phyloP scores from a whole-genome alignment of 2,329 filamentous ascomycete species.

The Phyllosticta paracitricarpa region DNA sequence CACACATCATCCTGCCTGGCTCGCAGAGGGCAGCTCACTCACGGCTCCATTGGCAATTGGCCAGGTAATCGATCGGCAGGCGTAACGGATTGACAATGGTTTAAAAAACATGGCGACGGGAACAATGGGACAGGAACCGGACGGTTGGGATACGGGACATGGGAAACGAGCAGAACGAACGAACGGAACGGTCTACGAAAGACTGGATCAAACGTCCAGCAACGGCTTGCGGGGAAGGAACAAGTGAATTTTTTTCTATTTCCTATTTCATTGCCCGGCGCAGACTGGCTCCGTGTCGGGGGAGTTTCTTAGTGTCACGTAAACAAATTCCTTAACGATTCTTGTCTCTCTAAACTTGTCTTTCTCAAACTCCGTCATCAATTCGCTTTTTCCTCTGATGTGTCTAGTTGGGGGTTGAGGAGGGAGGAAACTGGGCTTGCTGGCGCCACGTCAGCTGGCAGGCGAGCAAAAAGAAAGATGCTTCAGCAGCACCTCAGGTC shows the following conservation, averaged over 20 bases:
- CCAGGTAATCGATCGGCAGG: background rate
- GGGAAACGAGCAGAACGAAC: background rate
- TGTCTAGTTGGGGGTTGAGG: background rate
- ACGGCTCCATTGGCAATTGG: background rate
- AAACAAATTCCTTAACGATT: background rate
- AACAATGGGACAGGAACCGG: background rate
- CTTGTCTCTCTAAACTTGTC: background rate
- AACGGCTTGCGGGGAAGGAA: background rate
- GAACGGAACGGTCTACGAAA: background rate
- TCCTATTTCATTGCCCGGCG: background rate
- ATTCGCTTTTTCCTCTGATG: background rate
- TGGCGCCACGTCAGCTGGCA: background rate
- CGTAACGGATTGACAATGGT: background rate
- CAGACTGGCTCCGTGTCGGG: background rate
- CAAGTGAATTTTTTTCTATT: background rate
- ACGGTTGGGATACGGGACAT: background rate
- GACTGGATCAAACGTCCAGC: background rate
- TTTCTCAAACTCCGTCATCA: background rate
- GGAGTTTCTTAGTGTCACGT: background rate
- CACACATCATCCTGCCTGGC: background rate
- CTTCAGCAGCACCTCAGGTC: background rate
- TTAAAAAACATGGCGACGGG: background rate
- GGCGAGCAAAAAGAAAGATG: background rate
- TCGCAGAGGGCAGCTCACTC: background rate
- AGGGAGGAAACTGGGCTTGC: background rate